Base-by-base conservation (phyloP, 2,329 filamentous ascomycete species). In the Trichoderma sp. region DNA sequence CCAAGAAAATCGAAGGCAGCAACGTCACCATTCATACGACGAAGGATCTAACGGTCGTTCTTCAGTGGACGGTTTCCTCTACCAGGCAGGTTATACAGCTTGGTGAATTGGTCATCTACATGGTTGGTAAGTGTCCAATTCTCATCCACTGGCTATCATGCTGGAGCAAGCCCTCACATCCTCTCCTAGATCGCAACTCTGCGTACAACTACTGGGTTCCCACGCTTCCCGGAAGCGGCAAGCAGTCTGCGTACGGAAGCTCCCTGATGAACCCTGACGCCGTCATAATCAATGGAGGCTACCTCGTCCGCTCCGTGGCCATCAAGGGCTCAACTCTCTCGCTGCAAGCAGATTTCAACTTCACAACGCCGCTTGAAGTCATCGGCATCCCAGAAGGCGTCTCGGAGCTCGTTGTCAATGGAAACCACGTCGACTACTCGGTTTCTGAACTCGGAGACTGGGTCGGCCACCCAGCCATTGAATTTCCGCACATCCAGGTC, bases 161-260 rank as follows among this genome's bases (percentile, higher is more conserved):
- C 7, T 19, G 28, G 9, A 19, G 6, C 14, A 7, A 28, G 24
- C 39, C 5, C 51, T 71, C 45, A 70, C 34, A 7, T 0, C 12
- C 1, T 28, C 2, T 0, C 5, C 5, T 64, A 83, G 88, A 89
- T 69, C 85, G 88, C 50, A 86, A 89, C 67, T 78, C 83, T 14
- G 89, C 88, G 0, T 91, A 90, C 75, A 85, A 88, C 67, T 89
- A 89, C 75, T 91, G 88, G 88, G 83, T 86, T 0, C 78, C 88
- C 2, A 83, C 89, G 57, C 72, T 86, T 2, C 80, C 80, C 0
- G 76, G 75, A 2, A 63, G 68, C 5, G 69, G 71, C 6, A 60
- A 65, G 2, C 55, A 65, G 2, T 63, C 70, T 6, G 71, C 75
- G 0, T 79, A 72, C 7, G 77, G 77, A 41, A 76, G 70, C 2